Evolutionary conservation across 1,139 yeast species (phyloP).

Genomic region (Tardiomyces digboiensis): DNA sequence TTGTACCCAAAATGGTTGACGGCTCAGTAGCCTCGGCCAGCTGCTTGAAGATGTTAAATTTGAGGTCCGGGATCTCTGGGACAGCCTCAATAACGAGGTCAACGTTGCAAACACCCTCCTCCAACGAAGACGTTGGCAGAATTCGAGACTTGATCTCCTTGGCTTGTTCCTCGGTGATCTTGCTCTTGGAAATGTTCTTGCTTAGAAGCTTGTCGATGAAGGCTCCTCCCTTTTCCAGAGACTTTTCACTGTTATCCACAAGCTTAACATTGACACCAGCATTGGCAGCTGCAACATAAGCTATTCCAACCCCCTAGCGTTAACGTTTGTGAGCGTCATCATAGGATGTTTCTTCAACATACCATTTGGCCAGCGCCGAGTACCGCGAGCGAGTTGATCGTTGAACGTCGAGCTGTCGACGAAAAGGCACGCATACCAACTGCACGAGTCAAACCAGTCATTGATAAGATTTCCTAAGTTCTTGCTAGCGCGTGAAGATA

Average conservation of each 20-base stretch:
- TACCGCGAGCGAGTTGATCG: conserved; percentile 15
- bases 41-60: conserved; percentile 26
- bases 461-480: no score
- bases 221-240: conserved; percentile 24
- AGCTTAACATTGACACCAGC: conserved; percentile 30
- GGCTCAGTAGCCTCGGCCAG: conserved; percentile 24
- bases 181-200: conserved; percentile 30
- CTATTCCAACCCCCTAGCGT: conserved; percentile 31
- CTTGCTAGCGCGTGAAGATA: no score
- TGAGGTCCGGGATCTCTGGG: conserved; percentile 32
- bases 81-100: conserved; percentile 37
- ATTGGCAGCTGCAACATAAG: conserved; percentile 33
- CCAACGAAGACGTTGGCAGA: conserved; percentile 19
- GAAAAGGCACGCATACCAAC: neutral
- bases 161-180: conserved; percentile 26
- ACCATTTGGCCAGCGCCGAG: conserved; percentile 33
- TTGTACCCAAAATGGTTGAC: conserved; percentile 32
- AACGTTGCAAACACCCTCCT: conserved; percentile 18
- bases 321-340: conserved; percentile 5
- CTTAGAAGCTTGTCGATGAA: conserved; percentile 30
- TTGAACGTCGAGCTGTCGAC: neutral
- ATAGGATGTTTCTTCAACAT: conserved; percentile 4
- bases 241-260: conserved; percentile 26
- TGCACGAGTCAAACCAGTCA: neutral
- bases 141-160: conserved; percentile 22